These are phyloP conservation scores for Pythium vanterpoolii DNA, from an alignment of 352 stramenopile species.

Conservation along the genomic window DNA sequence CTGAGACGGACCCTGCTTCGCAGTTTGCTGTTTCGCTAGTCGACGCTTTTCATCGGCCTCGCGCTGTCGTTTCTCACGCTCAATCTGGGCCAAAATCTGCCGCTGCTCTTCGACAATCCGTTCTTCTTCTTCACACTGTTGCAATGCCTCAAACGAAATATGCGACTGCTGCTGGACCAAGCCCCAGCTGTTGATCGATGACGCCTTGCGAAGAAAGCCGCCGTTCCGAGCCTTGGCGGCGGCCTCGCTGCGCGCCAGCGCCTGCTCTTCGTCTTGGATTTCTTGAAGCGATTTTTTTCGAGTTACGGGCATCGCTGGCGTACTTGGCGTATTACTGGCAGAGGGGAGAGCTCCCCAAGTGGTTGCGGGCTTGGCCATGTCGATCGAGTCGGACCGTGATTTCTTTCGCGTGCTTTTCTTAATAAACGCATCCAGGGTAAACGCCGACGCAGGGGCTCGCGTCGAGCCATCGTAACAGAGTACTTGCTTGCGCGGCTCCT, in stretches of 20 bases:
- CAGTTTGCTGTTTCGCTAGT: constrained; percentile 2
- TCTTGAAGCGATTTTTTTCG: constrained; percentile 40
- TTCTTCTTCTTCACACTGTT: constrained; percentile 60
- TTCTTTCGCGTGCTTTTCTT: constrained; percentile 43
- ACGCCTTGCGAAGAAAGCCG: constrained; percentile 29
- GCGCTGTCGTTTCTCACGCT: constrained; percentile 32
- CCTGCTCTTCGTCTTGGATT: constrained; percentile 67
- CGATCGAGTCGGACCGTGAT: constrained; percentile 15
- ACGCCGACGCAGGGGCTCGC: constrained; percentile 39
- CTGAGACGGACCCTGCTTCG: not conserved
- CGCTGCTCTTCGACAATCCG: constrained; percentile 60
- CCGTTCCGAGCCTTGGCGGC: constrained; percentile 46
- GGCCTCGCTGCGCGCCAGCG: constrained; percentile 31
- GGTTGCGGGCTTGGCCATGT: not conserved
- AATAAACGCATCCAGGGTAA: constrained; percentile 64
- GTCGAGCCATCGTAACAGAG: constrained; percentile 48
- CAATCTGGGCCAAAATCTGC: constrained; percentile 62
- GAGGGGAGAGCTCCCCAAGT: constrained; percentile 27
- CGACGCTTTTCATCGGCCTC: constrained; percentile 15
- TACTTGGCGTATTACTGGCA: not conserved
- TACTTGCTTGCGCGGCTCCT: constrained; percentile 31
- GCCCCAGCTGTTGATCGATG: constrained; percentile 72
- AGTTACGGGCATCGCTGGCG: not conserved
- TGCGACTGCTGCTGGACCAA: constrained; percentile 38
- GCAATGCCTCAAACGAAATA: constrained; percentile 61